Evolutionary conservation across 768 basidiomycete genomes (phyloP).

Genomic region (Chalciporus sphaerocephalus): DNA sequence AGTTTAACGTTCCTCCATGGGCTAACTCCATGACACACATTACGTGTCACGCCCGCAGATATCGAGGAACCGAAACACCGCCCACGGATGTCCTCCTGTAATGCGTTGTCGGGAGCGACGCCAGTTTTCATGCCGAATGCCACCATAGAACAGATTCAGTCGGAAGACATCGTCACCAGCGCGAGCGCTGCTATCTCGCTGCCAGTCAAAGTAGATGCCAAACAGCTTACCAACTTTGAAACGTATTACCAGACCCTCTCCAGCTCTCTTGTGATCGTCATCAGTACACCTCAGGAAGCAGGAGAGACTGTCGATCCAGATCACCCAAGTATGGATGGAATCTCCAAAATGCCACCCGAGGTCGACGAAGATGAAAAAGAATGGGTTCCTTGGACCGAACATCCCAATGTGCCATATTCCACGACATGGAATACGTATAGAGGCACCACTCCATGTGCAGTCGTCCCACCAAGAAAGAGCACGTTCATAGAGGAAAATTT

Average conservation of each 20-base stretch:
- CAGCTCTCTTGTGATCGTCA: background rate
- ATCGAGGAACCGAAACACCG: background rate
- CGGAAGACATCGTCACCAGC: background rate
- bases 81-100: no score
- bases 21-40: background rate
- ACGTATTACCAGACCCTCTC: conserved; percentile 3
- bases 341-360: background rate
- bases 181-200: background rate
- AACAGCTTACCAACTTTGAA: background rate
- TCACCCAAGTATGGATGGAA: background rate
- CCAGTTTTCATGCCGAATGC: background rate
- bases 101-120: background rate
- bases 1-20: no score
- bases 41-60: conserved; percentile 1
- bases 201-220: background rate
- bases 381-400: conserved; percentile 23
- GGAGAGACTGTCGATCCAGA: background rate
- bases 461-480: no score
- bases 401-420: background rate
- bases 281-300: background rate
- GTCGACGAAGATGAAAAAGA: conserved; percentile 16
- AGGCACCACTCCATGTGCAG: no score
- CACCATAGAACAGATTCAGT: background rate
- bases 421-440: no score
- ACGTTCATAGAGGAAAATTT: no score